Evolutionary conservation across 1,139 yeast genomes (phyloP), one percentile per base, ranked within the genome.

Genomic region (Pichia sp.): DNA sequence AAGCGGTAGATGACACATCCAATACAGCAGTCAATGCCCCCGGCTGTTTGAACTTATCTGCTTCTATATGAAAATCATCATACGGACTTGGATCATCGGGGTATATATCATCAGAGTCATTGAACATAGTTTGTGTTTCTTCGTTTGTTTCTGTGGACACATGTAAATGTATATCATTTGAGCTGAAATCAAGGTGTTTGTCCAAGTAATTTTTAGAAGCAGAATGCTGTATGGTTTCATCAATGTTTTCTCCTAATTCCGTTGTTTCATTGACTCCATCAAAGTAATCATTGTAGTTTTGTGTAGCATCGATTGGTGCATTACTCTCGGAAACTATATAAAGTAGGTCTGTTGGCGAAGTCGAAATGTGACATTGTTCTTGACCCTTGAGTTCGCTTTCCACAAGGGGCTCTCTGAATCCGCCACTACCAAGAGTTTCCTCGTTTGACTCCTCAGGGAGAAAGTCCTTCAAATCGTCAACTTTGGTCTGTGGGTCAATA

Each of bases 1-100:
- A 57, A 11, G 56, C 23, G 5, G 42, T 53, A 3, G 51, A 52
- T 15, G 59, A 55, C 26, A 54, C 54, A 46, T 60, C 60, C 13
- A 59, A 36, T 3, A 54, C n/a, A 1, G 60, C 59, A 8, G 57
- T 48, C 5, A 59, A 46, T 6, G 51, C 47, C 1, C 60, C 60
- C 4, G 59, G 59, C 10, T 49, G 36, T 47, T 43, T 51, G n/a
- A 38, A 49, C 6, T 45, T 10, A 8, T 50, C 44, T 2, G 34
- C 13, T 23, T 54, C 52, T 16, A 50, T 43, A 31, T 19, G 19
- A 10, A 30, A 13, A 8, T 47, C 45, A 8, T 41, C 45, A n/a
- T 34, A 42, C 5, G 31, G n/a, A 36, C 10, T 13, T 10, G 49
- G 29, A 3, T 23, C 6, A n/a, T 36, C n/a, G 8, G 8, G 29